Conservation (phyloP, 495 filamentous ascomycete species). For the Halenospora varia region DNA sequence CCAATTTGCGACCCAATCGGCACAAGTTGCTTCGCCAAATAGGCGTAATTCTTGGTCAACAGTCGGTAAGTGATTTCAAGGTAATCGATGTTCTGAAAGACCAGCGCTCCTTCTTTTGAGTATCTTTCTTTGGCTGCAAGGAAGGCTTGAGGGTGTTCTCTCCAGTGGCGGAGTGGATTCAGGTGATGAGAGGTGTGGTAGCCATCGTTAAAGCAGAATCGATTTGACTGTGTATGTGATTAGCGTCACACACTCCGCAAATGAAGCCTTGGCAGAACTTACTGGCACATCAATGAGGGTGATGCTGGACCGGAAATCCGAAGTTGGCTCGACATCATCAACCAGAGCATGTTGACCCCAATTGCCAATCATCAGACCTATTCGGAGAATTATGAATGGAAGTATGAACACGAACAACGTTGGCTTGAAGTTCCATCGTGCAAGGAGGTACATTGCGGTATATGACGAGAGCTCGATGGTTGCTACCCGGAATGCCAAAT, state of each 20-base stretch:
- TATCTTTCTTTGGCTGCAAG: conserved; percentile 60
- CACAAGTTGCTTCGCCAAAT: conserved; percentile 60
- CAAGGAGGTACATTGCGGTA: conserved; percentile 41
- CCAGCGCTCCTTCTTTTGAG: conserved; percentile 53
- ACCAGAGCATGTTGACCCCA: conserved; percentile 76
- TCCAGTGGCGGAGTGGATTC: conserved; percentile 70
- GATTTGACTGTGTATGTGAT: conserved; percentile 50
- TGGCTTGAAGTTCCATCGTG: conserved; percentile 43
- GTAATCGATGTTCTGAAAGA: conserved; percentile 71
- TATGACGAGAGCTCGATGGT: conserved; percentile 57
- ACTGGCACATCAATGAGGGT: conserved; percentile 70
- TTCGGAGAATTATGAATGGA: conserved; percentile 54
- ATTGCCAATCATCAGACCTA: conserved; percentile 69
- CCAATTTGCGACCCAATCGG: conserved; percentile 64
- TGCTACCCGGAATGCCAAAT: conserved; percentile 45
- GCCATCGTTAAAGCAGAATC: conserved; percentile 73
- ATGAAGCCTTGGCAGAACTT: conserved; percentile 28
- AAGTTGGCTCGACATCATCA: conserved; percentile 62
- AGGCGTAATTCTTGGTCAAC: conserved; percentile 56
- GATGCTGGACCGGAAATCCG: conserved; percentile 67
- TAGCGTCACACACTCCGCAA: conserved; percentile 1
- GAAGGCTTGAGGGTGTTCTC: conserved; percentile 65
- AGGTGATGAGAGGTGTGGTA: conserved; percentile 77
- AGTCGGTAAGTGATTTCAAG: conserved; percentile 61
- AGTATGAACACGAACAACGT: conserved; percentile 57